A percentile compares a stretch with the other conserved stretches of the same genome.
Conservation (phyloP, 805 yeast genomes). For the Candida orba region DNA sequence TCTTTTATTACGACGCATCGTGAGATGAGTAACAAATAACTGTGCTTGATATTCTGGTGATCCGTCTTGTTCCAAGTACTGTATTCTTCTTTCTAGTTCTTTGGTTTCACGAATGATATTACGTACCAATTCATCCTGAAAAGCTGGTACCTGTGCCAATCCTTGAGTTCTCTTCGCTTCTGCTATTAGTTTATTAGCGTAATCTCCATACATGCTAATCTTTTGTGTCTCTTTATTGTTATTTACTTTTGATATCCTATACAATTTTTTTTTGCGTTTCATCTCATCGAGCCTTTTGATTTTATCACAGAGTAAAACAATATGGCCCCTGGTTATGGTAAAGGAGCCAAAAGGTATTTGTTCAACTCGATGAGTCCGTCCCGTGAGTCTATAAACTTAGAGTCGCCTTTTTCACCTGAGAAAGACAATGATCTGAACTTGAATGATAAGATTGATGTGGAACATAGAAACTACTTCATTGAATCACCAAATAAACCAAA, state of each 20-base stretch:
- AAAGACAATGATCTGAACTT: slow-evolving; percentile 1
- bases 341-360: not conserved
- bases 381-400: not conserved
- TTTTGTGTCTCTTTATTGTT: no score
- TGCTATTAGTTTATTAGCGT: slow-evolving; percentile 71
- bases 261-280: not conserved
- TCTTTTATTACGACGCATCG: slow-evolving; percentile 83
- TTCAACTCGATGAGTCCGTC: not conserved
- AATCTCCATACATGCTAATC: slow-evolving; percentile 77
- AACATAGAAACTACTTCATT: slow-evolving; percentile 11
- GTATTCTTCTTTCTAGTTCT: slow-evolving; percentile 53
- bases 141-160: slow-evolving; percentile 59
- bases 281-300: not conserved
- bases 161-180: slow-evolving; percentile 78
- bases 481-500: slow-evolving; percentile 20
- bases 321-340: slow-evolving; percentile 7
- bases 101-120: slow-evolving; percentile 64
- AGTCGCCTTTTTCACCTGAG: slow-evolving; percentile 3
- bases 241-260: no score
- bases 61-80: slow-evolving; percentile 33
- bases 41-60: slow-evolving; percentile 49
- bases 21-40: slow-evolving; percentile 48
- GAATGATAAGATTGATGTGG: not conserved
- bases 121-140: slow-evolving; percentile 65
- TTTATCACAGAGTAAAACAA: not conserved